These are phyloP conservation scores for Rubroshorea leprosula DNA, from an alignment of 345 rosid species.

Conservation along the genomic window DNA sequence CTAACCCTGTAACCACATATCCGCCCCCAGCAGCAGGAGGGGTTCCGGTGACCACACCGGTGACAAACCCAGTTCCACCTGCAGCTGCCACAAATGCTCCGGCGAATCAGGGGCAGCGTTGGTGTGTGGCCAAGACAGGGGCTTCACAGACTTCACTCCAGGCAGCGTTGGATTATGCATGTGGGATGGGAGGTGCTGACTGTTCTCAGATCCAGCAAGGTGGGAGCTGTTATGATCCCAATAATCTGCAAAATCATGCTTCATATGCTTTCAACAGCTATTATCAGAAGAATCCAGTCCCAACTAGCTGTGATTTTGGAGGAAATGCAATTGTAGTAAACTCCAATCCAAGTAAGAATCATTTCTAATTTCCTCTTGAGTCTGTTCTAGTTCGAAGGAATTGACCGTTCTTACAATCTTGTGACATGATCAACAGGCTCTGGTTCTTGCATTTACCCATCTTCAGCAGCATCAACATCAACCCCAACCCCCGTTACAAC, in stretches of 20 bases:
- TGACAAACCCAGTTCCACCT: slow-evolving; percentile 42
- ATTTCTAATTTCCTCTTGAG: background rate
- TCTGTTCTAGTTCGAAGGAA: background rate
- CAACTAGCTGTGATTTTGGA: slow-evolving; percentile 88
- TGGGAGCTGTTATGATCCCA: slow-evolving; percentile 72
- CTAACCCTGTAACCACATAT: slow-evolving; percentile 68
- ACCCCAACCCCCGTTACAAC: slow-evolving; percentile 36
- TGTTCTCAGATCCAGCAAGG: slow-evolving; percentile 88
- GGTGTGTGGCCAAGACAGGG: slow-evolving; percentile 86
- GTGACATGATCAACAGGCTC: slow-evolving; percentile 41
- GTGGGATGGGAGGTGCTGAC: slow-evolving; percentile 80
- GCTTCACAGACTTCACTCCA: slow-evolving; percentile 50
- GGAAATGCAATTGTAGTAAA: slow-evolving; percentile 56
- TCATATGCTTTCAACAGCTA: slow-evolving; percentile 93
- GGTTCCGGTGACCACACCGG: slow-evolving; percentile 42
- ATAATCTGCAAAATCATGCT: slow-evolving; percentile 68
- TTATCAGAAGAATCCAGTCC: slow-evolving; percentile 73
- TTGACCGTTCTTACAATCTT: background rate
- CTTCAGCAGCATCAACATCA: slow-evolving; percentile 49
- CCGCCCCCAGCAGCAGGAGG: slow-evolving; percentile 45
- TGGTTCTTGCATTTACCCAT: slow-evolving; percentile 71
- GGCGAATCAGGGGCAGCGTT: slow-evolving; percentile 64
- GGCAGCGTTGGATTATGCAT: slow-evolving; percentile 82
- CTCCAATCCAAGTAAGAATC: slow-evolving; percentile 75
- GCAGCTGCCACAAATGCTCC: slow-evolving; percentile 64